A percentile compares a stretch with the other conserved stretches of the same genome.
Evolutionary conservation across 2,329 filamentous ascomycete species (phyloP).

Genomic region (Fusarium albidum): DNA sequence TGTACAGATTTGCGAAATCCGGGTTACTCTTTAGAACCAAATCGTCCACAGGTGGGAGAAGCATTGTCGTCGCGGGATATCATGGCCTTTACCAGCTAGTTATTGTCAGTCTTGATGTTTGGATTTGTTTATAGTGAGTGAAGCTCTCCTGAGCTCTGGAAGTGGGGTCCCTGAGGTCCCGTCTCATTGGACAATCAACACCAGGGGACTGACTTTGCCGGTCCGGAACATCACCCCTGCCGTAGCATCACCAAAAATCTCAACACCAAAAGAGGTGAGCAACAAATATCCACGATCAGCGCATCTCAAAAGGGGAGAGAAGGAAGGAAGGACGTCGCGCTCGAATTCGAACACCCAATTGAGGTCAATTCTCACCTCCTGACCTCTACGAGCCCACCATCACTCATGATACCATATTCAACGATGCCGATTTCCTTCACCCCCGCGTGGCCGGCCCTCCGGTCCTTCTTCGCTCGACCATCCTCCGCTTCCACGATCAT

Average conservation of each 20-base stretch:
- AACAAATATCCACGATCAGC: constrained; percentile 26
- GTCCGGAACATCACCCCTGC: constrained; percentile 38
- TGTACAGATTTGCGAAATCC: constrained; percentile 67
- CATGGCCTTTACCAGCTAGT: not conserved
- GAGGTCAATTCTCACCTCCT: constrained; percentile 35
- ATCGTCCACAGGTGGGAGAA: constrained; percentile 66
- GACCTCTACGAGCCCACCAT: constrained; percentile 4
- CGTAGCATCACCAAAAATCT: constrained; percentile 36
- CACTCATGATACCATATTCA: not conserved
- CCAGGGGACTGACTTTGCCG: constrained; percentile 11
- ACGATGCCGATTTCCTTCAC: constrained; percentile 37
- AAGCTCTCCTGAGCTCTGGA: constrained; percentile 2
- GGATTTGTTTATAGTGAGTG: constrained; percentile 4
- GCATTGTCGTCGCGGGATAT: constrained; percentile 50
- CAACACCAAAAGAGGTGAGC: constrained; percentile 20
- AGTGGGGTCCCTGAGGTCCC: constrained; percentile 15
- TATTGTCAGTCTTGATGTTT: constrained; percentile 12
- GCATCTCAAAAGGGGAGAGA: constrained; percentile 34
- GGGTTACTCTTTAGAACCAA: constrained; percentile 64
- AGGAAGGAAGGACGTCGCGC: constrained; percentile 26
- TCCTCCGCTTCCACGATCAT: constrained; percentile 1
- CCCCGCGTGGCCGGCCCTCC: constrained; percentile 32
- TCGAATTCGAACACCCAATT: constrained; percentile 28
- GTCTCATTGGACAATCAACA: constrained; percentile 42
- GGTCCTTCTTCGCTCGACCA: constrained; percentile 26